Base-by-base conservation (phyloP, 176 grass and related monocot genomes). In the Luzula sylvatica region DNA sequence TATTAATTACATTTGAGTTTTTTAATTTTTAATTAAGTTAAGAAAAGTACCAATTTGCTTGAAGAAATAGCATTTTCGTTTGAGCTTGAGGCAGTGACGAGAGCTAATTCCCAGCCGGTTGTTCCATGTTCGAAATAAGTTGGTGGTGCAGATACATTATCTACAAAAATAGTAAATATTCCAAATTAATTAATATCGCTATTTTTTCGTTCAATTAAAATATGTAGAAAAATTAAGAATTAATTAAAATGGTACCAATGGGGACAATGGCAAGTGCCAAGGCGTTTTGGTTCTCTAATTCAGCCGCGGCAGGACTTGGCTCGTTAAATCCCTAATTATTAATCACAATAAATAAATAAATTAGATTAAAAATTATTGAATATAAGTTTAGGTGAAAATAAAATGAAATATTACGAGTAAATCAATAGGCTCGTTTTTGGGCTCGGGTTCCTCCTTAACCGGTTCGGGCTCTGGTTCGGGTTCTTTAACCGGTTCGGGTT, bases 31-130 rank as follows among this genome's bases (percentile, higher is more conserved):
- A 7, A 35, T 35, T 55, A 23, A 69, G 1, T 57, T 21, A 17
- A 38, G 44, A 50, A 17, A 42, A 53, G 5, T 54, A 96, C 92
- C 84, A 96, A 57, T 74, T 82, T 82, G 41, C 75, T 86, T 32
- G 92, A 80, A 47, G 81, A 49, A 8, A 39, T 18, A 39, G 65
- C 81, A 71, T 38, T 89, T 56, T 66, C 68, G 64, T 61, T 89
- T 54, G 85, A 77, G 65, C 84, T 86, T 2, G 84, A 68, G 21
- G 71, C 46, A 0, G 81, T 71, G 20, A 96, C 59, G 3, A 96
- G 59, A 7, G 84, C 85, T 41, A 96, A 61, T 53, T 96, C 92
- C 92, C 92, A 96, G 57, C 92, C 79, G 21, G 92, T 86, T 38
- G 62, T 38, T 20, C 70, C 71, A 26, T 74, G 75, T 61, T 79